Evolutionary conservation across 805 yeast genomes (phyloP).

Genomic region (Starmerella floris): DNA sequence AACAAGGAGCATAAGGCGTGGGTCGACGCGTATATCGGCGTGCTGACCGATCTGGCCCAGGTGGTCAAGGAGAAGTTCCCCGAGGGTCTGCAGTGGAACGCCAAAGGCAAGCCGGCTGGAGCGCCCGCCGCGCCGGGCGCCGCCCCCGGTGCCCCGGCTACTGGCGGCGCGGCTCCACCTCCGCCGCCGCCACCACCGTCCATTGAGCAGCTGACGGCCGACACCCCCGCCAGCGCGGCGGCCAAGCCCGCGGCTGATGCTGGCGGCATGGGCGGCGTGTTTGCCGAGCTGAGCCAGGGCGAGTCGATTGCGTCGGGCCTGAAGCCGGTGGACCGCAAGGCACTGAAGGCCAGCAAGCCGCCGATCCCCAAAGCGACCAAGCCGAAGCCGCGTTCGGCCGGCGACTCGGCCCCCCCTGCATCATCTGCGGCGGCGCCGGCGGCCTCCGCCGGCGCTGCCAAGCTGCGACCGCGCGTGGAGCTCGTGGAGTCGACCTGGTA

Average conservation of each 20-base stretch:
- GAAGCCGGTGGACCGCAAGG: slow-evolving; percentile 88
- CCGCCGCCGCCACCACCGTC: slow-evolving; percentile 89
- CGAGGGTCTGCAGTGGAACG: slow-evolving; percentile 75
- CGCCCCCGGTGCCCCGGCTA: slow-evolving; percentile 26
- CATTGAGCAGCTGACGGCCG: slow-evolving; percentile 41
- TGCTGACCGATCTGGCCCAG: slow-evolving; percentile 55
- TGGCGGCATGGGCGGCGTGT: slow-evolving; percentile 74
- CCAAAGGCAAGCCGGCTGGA: slow-evolving; percentile 30
- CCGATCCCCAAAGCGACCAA: slow-evolving; percentile 45
- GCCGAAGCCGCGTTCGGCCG: slow-evolving; percentile 32
- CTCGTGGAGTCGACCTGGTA: slow-evolving; percentile 81
- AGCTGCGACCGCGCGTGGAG: slow-evolving; percentile 48
- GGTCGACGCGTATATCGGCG: slow-evolving; percentile 52
- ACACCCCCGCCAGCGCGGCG: slow-evolving; percentile 21
- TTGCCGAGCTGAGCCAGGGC: slow-evolving; percentile 82
- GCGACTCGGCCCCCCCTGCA: slow-evolving; percentile 17
- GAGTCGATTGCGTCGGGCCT: slow-evolving; percentile 69
- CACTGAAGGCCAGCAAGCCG: slow-evolving; percentile 66
- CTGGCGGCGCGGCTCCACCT: slow-evolving; percentile 39
- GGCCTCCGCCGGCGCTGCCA: slow-evolving; percentile 30
- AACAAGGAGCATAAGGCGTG: slow-evolving; percentile 71
- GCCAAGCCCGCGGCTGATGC: slow-evolving; percentile 13
- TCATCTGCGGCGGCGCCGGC: slow-evolving; percentile 9
- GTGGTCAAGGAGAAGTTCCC: slow-evolving; percentile 69
- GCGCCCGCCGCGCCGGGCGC: slow-evolving; percentile 18